Evolutionary conservation across 2,329 filamentous ascomycete species (phyloP), one percentile per base, ranked within the genome.

Genomic region (Nemania sp.): DNA sequence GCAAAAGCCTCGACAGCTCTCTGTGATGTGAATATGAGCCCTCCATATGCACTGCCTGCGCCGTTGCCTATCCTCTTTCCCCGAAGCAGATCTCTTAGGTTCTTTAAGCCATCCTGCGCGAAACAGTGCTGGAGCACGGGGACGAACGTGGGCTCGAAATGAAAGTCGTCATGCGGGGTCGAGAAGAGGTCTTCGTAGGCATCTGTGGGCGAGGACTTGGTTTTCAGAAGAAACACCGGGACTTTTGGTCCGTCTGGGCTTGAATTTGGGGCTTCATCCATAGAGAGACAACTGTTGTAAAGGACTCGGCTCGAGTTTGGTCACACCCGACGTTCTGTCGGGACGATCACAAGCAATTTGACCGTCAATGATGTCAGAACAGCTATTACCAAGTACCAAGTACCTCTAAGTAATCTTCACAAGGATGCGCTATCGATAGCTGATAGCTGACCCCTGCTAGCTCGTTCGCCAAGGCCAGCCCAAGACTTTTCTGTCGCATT

Each of bases 1-100:
- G 84, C 78, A 69, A 95, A 92, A 0, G 89, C 90, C 72, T 95
- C 91, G 2, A 95, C 91, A 1, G 91, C 90, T 50, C 91, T 83
- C 73, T 95, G 91, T 7, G 90, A 93, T 1, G 91, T 95, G 71
- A 95, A 94, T 51, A 95, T 87, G 59, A 94, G 77, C n/a, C 90
- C 91, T 5, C 90, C 90, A 70, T 91, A 94, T 13, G 76, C 68
- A 42, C 74, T 73, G 2, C 72, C 75, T 0, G 69, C 42, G n/a
- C 61, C 62, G 2, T 54, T 68, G 47, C 78, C 77, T 61, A 88
- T 81, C 15, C 70, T 65, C 21, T 72, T 75, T 1, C 70, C 65
- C 10, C 68, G 71, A 10, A 93, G 79, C 15, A 87, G 71, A 2
- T 74, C 69, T 32, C 78, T 78, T 20, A 92, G 75, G 45, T 76